Conservation (phyloP, 441 rosid genomes). For the Flueggea neowawraea region DNA sequence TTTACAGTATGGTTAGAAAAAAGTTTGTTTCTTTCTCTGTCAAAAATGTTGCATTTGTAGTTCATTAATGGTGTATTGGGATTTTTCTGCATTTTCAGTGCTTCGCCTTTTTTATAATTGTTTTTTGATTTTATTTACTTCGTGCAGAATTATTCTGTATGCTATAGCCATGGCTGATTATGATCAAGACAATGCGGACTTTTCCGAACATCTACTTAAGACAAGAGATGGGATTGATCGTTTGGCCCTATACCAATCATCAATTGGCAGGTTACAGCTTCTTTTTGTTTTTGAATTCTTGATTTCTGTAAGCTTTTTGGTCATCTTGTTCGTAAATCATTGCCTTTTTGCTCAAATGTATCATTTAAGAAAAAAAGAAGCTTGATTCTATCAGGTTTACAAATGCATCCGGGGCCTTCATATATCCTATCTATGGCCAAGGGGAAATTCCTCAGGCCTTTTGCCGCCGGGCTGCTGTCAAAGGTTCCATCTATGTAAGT, state of each 20-base stretch:
- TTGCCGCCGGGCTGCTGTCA: slow-evolving; percentile 96
- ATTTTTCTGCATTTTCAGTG: too few relatives aligned
- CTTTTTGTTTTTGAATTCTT: background rate
- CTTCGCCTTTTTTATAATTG: too few relatives aligned
- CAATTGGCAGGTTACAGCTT: slow-evolving; percentile 65
- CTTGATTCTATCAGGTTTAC: slow-evolving; percentile 47
- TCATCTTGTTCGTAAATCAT: background rate
- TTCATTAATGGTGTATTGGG: too few relatives aligned
- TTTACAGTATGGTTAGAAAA: too few relatives aligned
- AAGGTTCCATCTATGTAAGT: slow-evolving; percentile 86
- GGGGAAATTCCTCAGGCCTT: slow-evolving; percentile 94
- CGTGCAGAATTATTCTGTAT: slow-evolving; percentile 67
- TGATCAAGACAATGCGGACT: slow-evolving; percentile 59
- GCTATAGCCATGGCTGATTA: slow-evolving; percentile 81
- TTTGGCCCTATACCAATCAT: slow-evolving; percentile 68
- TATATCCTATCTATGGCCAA: slow-evolving; percentile 90
- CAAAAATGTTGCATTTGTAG: too few relatives aligned
- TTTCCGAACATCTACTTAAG: slow-evolving; percentile 40
- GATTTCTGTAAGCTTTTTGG: background rate
- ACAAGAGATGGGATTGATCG: slow-evolving; percentile 79
- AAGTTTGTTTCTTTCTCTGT: too few relatives aligned
- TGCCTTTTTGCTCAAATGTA: background rate
- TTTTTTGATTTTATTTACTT: background rate
- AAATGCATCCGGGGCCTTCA: slow-evolving; percentile 70
- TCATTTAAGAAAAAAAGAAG: background rate